Percentiles rank a stretch among this genome's conserved stretches.
These are phyloP conservation scores for Candida smagusa DNA, from an alignment of 1,139 yeast genomes.

Conservation along the genomic window DNA sequence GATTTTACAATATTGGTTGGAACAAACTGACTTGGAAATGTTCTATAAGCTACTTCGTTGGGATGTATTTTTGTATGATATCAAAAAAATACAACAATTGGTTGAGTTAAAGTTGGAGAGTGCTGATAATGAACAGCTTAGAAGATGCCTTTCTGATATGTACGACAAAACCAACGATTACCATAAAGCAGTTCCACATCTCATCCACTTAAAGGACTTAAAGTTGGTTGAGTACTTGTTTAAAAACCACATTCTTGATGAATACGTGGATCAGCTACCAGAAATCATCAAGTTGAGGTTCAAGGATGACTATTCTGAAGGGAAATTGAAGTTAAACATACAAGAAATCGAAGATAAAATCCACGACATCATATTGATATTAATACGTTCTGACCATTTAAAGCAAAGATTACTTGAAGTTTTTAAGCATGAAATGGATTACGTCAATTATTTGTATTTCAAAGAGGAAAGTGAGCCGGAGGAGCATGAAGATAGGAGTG, in stretches of 20 bases:
- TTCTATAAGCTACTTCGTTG: conserved; percentile 51
- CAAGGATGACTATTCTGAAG: conserved; percentile 21
- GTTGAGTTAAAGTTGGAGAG: conserved; percentile 40
- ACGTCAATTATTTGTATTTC: conserved; percentile 59
- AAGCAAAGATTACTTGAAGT: conserved; percentile 25
- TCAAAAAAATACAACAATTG: conserved; percentile 38
- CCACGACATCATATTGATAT: conserved; percentile 46
- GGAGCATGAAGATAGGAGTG: conserved; percentile 3
- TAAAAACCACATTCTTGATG: conserved; percentile 56
- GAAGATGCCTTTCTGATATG: conserved; percentile 53
- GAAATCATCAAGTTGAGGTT: conserved; percentile 49
- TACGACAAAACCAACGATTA: conserved; percentile 60
- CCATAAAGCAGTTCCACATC: conserved; percentile 59
- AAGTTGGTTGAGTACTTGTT: conserved; percentile 57
- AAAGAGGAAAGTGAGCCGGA: conserved; percentile 36
- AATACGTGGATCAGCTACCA: conserved; percentile 49
- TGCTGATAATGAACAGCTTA: conserved; percentile 22
- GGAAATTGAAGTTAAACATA: conserved; percentile 32
- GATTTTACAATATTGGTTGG: conserved; percentile 51
- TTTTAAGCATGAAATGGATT: conserved; percentile 44
- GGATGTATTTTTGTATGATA: conserved; percentile 57
- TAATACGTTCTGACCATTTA: conserved; percentile 46
- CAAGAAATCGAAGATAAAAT: conserved; percentile 39
- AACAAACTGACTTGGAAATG: conserved; percentile 20
- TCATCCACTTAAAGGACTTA: conserved; percentile 53